Evolutionary conservation across 2,329 filamentous ascomycete species (phyloP), one percentile per base, ranked within the genome.

Genomic region (Talaromyces sp.): DNA sequence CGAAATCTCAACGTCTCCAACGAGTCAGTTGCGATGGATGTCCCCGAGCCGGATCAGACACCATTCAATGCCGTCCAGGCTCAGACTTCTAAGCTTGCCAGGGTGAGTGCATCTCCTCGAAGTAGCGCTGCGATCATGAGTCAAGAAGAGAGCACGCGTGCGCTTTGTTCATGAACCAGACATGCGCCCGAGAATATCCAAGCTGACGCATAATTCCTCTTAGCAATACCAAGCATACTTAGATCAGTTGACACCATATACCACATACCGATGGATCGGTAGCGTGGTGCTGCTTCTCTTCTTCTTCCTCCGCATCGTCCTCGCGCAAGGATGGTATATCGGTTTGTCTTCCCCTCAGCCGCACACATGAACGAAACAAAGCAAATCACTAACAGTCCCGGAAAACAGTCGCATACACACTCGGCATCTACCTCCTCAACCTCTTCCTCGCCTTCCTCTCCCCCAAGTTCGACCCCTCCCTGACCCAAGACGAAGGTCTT

Each of bases 321-420:
- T 97, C 60, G 92, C 93, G 66, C 93, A 98, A 82, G 95, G 95
- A 80, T 99, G 95, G 95, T 99, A 99, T 78, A 98, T 99, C 70
- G 93, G 93, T 97, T 85, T 69, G 83, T 52, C 49, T 19, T 10
- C 13, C 15, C 6, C 45, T 39, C 22, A 37, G 33, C 52, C 31
- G 3, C 52, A 56, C 35, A 59, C 15, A 31, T 27, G 13, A 52
- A 59, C 10, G 11, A 6, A 31, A 31, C 27, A 31, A 31, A 41
- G 17, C n/a, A n/a, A 41, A 50, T 15, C 5, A 52, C 61, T 67
- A 61, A 66, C 39, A 39, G 17, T 17, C 9, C 17, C 47, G 19
- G 25, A 4, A 17, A 10, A 47, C 71, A 96, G 95, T 99, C 73
- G 94, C 93, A 71, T 99, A 99, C 80, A 95, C 94, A 43, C 89